Evolutionary conservation across 2,329 filamentous ascomycete species (phyloP).

Genomic region (Clarireedia sp.): DNA sequence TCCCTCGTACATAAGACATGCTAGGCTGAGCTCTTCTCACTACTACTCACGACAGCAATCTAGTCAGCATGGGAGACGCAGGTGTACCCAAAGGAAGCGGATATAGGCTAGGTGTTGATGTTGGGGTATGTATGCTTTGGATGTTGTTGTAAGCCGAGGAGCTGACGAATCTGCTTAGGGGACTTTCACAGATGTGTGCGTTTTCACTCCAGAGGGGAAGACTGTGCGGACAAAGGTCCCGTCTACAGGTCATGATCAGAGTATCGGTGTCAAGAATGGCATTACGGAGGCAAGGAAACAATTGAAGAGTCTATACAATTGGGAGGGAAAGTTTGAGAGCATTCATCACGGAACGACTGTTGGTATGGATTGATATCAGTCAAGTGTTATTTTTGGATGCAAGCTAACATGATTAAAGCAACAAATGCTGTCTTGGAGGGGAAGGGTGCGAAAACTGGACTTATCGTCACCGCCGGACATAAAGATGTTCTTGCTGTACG

Average conservation of each 20-base stretch:
- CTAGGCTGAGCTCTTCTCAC: too few species aligned
- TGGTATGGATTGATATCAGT: not conserved
- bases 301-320: not conserved
- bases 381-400: not conserved
- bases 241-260: not conserved
- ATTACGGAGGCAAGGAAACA: not conserved
- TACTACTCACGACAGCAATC: not conserved
- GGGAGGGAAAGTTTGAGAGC: not conserved
- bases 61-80: not conserved
- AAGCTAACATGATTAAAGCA: not conserved
- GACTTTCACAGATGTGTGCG: conserved; percentile 3
- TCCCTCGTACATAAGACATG: too few species aligned
- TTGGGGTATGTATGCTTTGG: not conserved
- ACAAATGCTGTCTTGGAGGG: not conserved
- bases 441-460: not conserved
- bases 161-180: not conserved
- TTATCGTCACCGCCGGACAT: not conserved
- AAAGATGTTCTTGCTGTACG: not conserved
- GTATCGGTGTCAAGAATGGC: conserved; percentile 1
- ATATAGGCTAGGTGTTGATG: conserved; percentile 2
- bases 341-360: conserved; percentile 4
- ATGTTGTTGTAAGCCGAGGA: not conserved
- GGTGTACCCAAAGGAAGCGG: not conserved
- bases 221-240: not conserved
- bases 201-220: not conserved